A percentile compares a stretch with the other conserved stretches of the same genome.
Evolutionary conservation across 352 stramenopile species (phyloP).

Genomic region (Blastocystis sp.): DNA sequence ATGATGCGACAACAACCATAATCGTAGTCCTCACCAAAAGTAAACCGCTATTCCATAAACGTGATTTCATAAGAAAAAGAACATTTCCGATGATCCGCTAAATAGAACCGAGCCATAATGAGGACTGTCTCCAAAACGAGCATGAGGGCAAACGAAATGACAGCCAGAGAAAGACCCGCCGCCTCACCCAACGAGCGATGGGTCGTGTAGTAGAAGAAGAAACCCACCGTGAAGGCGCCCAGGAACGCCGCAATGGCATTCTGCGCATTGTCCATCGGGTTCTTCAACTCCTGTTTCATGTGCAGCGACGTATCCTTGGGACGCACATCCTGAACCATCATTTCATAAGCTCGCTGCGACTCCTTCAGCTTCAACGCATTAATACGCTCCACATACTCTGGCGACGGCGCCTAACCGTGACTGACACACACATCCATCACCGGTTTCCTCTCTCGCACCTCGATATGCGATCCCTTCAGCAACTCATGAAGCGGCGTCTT

Average conservation of each 20-base stretch:
- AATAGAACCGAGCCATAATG: conserved; percentile 13
- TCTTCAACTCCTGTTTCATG: neutral
- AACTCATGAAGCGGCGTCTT: neutral
- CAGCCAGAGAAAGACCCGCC: neutral
- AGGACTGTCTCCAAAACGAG: neutral
- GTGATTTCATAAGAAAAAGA: too few relatives aligned
- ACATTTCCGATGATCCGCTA: neutral
- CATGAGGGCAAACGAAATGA: neutral
- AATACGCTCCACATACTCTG: neutral
- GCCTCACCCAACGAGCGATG: neutral
- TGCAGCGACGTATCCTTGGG: neutral
- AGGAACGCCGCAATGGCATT: neutral
- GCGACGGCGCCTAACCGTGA: neutral
- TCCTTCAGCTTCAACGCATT: neutral
- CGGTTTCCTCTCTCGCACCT: neutral
- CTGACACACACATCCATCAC: neutral
- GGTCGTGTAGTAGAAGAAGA: neutral
- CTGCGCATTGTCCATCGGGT: conserved; percentile 11
- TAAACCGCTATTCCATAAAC: too few relatives aligned
- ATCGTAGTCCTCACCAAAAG: too few relatives aligned
- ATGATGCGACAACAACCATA: too few relatives aligned
- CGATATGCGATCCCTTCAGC: neutral
- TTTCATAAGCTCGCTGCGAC: neutral
- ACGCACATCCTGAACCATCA: neutral
- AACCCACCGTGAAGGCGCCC: neutral